A percentile compares a stretch with the other conserved stretches of the same genome.
Conservation (phyloP, 2,329 filamentous ascomycete genomes). For the Diaporthe sp. region DNA sequence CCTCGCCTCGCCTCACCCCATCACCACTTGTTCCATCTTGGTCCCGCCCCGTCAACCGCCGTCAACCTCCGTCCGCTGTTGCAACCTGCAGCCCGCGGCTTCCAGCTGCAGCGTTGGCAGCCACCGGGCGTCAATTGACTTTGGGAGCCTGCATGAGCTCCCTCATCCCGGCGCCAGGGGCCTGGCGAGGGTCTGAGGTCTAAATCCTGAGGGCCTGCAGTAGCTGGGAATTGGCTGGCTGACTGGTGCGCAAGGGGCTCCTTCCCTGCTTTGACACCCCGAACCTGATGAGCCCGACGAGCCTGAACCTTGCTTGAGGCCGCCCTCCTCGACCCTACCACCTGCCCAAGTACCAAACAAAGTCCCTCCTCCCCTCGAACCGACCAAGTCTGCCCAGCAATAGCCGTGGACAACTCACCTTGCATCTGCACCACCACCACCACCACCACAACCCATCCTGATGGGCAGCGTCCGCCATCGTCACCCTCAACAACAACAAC, state of each 20-base stretch:
- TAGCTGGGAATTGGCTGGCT: constrained; percentile 35
- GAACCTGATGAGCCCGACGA: background rate
- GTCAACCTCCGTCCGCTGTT: constrained; percentile 1
- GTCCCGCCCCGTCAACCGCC: background rate
- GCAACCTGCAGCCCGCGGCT: background rate
- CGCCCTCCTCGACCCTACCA: background rate
- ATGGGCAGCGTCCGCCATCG: constrained; percentile 6
- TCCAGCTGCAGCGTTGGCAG: constrained; percentile 6
- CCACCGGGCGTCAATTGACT: constrained; percentile 24
- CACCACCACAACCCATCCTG: background rate
- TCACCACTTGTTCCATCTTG: background rate
- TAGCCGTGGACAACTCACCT: constrained; percentile 56
- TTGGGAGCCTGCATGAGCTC: constrained; percentile 26
- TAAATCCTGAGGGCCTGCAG: constrained; percentile 23
- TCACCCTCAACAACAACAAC: background rate
- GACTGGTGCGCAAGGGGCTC: constrained; percentile 6
- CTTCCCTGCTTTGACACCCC: background rate
- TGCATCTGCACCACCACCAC: constrained; percentile 49
- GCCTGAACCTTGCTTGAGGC: background rate
- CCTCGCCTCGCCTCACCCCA: background rate
- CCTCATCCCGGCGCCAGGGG: constrained; percentile 9
- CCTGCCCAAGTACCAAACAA: too few relatives aligned
- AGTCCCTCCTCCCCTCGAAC: background rate
- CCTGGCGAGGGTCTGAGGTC: constrained; percentile 8
- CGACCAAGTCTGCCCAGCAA: constrained; percentile 40